These are phyloP conservation scores for Kockovaella imperatae DNA, from an alignment of 768 basidiomycete species.

Conservation along the genomic window DNA sequence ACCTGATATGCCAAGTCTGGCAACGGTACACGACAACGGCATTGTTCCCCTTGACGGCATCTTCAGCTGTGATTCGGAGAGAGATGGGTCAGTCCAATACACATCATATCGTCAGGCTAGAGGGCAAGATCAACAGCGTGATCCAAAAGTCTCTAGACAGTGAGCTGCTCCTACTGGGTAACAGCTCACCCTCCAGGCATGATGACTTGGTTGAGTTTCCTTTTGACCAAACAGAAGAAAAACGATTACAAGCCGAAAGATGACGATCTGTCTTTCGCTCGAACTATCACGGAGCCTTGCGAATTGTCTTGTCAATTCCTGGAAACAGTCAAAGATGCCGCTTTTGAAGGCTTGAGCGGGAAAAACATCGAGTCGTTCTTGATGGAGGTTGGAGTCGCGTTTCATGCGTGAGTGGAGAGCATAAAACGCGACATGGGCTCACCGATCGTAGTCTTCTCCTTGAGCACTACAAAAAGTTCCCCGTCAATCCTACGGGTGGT, in stretches of 20 bases:
- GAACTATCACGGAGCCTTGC: constrained; percentile 92
- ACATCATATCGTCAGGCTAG: constrained; percentile 73
- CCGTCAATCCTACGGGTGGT: constrained; percentile 91
- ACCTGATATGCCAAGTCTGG: constrained; percentile 91
- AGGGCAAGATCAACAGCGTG: constrained; percentile 69
- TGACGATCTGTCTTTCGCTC: constrained; percentile 87
- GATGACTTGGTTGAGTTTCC: constrained; percentile 62
- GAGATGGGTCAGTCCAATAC: constrained; percentile 92
- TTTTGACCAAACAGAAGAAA: constrained; percentile 86
- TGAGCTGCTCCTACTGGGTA: constrained; percentile 45
- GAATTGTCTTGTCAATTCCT: constrained; percentile 73
- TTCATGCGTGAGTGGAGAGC: constrained; percentile 62
- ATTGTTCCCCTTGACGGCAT: constrained; percentile 68
- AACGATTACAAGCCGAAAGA: constrained; percentile 95
- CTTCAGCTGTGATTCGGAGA: constrained; percentile 72
- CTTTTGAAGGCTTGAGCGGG: constrained; percentile 70
- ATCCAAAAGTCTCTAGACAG: constrained; percentile 76
- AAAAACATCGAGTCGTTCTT: constrained; percentile 89
- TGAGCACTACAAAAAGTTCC: constrained; percentile 92
- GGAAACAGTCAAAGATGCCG: constrained; percentile 69
- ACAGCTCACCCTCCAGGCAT: constrained; percentile 50
- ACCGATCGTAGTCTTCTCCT: constrained; percentile 65
- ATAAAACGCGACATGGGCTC: not conserved
- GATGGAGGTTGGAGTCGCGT: constrained; percentile 85
- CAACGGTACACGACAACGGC: constrained; percentile 91